A percentile compares a stretch with the other conserved stretches of the same genome.
Evolutionary conservation across 768 basidiomycete species (phyloP).

Genomic region (Lactarius trivialis): DNA sequence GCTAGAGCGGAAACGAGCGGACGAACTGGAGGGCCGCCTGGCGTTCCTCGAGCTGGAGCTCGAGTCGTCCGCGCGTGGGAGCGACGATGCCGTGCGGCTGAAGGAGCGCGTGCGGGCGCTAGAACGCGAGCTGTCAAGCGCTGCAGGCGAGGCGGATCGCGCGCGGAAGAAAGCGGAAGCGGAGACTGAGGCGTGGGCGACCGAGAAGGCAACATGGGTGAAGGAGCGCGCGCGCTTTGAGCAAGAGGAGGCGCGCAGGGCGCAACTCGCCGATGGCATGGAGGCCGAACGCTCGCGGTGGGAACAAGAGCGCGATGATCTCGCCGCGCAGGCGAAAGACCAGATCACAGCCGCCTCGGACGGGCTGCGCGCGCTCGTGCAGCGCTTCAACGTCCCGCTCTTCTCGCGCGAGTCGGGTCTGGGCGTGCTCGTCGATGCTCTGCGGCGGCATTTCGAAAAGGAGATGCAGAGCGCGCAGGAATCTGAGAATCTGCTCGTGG

Average conservation of each 20-base stretch:
- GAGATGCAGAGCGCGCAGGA: conserved; percentile 34
- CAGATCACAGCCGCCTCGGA: conserved; percentile 49
- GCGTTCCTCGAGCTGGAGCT: conserved; percentile 43
- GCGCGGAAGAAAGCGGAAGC: conserved; percentile 6
- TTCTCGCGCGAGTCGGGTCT: conserved; percentile 31
- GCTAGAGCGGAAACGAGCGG: neutral
- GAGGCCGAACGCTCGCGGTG: conserved; percentile 42
- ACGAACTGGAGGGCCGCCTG: conserved; percentile 34
- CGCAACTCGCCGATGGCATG: conserved; percentile 44
- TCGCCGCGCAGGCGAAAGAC: conserved; percentile 37
- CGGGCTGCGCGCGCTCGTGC: conserved; percentile 45
- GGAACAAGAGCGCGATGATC: conserved; percentile 45
- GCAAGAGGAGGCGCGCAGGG: conserved; percentile 37
- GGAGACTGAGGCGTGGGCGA: neutral
- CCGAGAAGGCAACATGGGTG: conserved; percentile 31
- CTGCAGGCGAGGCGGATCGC: neutral
- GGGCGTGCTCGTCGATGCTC: conserved; percentile 25
- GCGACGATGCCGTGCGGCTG: conserved; percentile 9
- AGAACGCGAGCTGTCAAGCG: neutral
- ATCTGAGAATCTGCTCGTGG: conserved; percentile 33
- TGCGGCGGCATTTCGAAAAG: conserved; percentile 30
- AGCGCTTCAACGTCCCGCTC: conserved; percentile 50
- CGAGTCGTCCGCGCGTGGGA: conserved; percentile 45
- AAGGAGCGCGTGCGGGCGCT: conserved; percentile 13
- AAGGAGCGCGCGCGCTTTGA: conserved; percentile 36